Percentiles rank a stretch among this genome's conserved stretches.
Evolutionary conservation across 345 rosid genomes (phyloP).

Genomic region (Citrus unshiu): DNA sequence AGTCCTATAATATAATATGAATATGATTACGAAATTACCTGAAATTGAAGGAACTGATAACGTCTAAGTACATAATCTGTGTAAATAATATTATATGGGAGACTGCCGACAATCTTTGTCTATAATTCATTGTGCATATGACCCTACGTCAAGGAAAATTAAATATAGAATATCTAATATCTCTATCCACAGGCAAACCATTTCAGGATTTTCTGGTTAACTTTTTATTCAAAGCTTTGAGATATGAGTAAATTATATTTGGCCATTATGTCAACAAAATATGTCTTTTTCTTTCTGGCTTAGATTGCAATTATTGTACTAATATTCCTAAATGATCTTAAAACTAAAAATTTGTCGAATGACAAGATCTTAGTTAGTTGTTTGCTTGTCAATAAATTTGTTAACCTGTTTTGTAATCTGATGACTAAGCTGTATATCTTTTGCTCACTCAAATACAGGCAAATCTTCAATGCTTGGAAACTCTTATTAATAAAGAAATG

Average conservation of each 20-base stretch:
- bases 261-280: too few species aligned
- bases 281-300: background rate
- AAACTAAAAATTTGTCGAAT: background rate
- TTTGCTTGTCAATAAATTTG: background rate
- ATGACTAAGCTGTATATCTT: background rate
- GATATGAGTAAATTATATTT: too few species aligned
- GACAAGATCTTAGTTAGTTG: background rate
- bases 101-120: background rate
- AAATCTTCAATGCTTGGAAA: background rate
- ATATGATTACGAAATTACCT: background rate
- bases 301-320: background rate
- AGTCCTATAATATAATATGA: too few species aligned
- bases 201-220: background rate
- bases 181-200: background rate
- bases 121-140: too few species aligned
- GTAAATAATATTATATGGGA: too few species aligned
- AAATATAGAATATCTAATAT: background rate
- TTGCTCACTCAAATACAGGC: background rate
- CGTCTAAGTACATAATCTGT: background rate
- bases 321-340: too few species aligned
- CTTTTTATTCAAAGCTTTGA: background rate
- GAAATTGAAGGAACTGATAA: background rate
- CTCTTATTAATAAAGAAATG: too few species aligned
- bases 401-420: background rate
- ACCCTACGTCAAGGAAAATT: background rate